phyloP scores from a whole-genome alignment of 768 basidiomycete genomes.

The Suillus clintonianus region DNA sequence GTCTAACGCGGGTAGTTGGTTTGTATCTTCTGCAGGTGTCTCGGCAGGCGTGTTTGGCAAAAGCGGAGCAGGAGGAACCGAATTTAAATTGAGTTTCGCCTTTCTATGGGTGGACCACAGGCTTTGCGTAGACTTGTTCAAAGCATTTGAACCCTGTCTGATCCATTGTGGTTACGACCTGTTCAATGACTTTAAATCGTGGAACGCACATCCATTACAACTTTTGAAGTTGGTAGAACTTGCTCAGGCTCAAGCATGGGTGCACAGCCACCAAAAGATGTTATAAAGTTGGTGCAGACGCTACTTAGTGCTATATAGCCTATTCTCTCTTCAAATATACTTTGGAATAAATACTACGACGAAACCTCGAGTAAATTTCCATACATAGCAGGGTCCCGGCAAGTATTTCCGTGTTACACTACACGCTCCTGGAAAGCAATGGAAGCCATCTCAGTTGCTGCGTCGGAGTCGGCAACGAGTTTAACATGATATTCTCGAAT shows the following conservation, averaged over 20 bases:
- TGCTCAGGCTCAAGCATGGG: background rate
- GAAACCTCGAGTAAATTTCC: too few relatives aligned
- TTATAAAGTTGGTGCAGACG: too few relatives aligned
- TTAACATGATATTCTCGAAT: background rate
- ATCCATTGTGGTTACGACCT: constrained; percentile 29
- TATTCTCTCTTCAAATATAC: too few relatives aligned
- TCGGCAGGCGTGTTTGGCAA: background rate
- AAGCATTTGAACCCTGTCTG: constrained; percentile 72
- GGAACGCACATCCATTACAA: constrained; percentile 6
- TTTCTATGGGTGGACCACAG: constrained; percentile 72
- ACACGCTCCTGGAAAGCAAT: background rate
- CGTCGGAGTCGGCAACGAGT: background rate
- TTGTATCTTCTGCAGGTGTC: background rate
- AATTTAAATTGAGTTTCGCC: constrained; percentile 69
- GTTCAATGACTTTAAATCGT: background rate
- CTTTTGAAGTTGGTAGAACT: background rate
- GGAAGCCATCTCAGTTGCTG: background rate
- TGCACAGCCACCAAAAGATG: background rate
- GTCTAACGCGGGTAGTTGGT: background rate
- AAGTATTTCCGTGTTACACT: background rate
- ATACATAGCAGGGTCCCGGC: too few relatives aligned
- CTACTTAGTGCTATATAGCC: too few relatives aligned
- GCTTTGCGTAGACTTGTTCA: constrained; percentile 80
- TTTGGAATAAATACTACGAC: too few relatives aligned
- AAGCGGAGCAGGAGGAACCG: constrained; percentile 15